Base-by-base conservation (phyloP, 2,329 filamentous ascomycete genomes). In the Trichoderma simmonsii region DNA sequence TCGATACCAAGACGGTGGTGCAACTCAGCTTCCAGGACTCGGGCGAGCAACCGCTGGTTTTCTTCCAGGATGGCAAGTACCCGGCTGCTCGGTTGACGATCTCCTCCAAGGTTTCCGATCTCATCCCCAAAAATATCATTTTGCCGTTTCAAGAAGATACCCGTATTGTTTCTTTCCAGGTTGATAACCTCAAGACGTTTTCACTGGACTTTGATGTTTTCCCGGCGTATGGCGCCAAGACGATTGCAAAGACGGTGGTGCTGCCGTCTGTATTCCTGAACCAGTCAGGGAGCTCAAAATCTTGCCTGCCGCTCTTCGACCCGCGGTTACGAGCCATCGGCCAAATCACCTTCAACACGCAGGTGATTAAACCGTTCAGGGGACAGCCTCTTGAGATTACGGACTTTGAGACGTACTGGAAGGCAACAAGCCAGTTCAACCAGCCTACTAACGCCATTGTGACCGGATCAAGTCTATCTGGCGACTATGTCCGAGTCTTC, bases 341-440 rank as follows among this genome's bases (percentile, higher is more conserved):
- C 6, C 93, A 97, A 78, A 93, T 98, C 75, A 94, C 90, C 74
- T 99, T 99, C 85, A 93, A 93, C 75, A 97, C 94, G 70, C 95
- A 98, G 79, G 94, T 98, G 30, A 97, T 99, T 80, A 98, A 97
- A 78, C 96, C 96, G 0, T 99, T 98, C 83, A 90, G 91, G 74
- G 95, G 96, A 8, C 92, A 94, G 73, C 94, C 96, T 4, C 85
- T 99, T 26, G 96, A 99, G 81, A 98, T 99, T 73, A 97, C 96
- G 1, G 95, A 98, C 78, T 99, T 98, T 77, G 96, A 97, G 74
- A 98, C 96, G 0, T 99, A 99, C 82, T 99, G 96, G 96, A 99
- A 98, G 82, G 95, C 95, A 0, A 99, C 96, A 1, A 97, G 94
- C 78, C 94, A 97, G 76, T 88, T 96, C 62, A 94, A 97, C 79